These are phyloP conservation scores for Plantago ovata DNA, from an alignment of 257 asterid genomes.

Conservation along the genomic window DNA sequence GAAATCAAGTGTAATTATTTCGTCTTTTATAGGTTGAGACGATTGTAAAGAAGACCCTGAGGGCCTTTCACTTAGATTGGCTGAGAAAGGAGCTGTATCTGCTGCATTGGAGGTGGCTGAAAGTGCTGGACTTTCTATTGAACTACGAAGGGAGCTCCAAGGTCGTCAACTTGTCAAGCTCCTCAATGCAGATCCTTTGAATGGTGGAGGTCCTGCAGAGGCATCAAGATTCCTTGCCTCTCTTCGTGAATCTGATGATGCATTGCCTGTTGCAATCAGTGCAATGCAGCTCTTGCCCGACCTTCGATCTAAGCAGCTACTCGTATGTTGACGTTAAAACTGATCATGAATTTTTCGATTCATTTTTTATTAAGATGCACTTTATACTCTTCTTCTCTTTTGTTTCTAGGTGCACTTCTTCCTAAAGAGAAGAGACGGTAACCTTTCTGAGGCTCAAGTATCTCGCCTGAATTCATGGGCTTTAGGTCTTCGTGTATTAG, in stretches of 20 bases:
- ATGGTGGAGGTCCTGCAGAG: slow-evolving; percentile 99
- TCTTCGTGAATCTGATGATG: slow-evolving; percentile 85
- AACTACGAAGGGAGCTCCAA: slow-evolving; percentile 92
- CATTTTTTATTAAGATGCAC: slow-evolving; percentile 67
- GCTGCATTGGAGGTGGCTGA: slow-evolving; percentile 95
- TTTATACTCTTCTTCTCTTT: slow-evolving; percentile 23
- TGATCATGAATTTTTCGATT: slow-evolving; percentile 14
- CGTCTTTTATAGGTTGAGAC: slow-evolving; percentile 58
- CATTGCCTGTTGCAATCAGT: slow-evolving; percentile 96
- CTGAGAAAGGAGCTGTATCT: slow-evolving; percentile 96
- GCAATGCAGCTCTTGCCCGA: slow-evolving; percentile 99
- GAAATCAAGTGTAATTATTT: slow-evolving; percentile 6
- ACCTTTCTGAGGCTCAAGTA: slow-evolving; percentile 81
- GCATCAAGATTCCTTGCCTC: slow-evolving; percentile 98
- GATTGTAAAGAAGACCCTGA: slow-evolving; percentile 96
- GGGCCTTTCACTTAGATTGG: slow-evolving; percentile 96
- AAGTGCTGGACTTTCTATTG: slow-evolving; percentile 87
- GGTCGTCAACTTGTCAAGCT: slow-evolving; percentile 99
- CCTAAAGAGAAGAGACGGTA: slow-evolving; percentile 86
- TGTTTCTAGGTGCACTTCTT: slow-evolving; percentile 75
- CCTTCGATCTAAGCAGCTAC: slow-evolving; percentile 96
- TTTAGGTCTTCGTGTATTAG: slow-evolving; percentile 93
- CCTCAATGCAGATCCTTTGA: slow-evolving; percentile 91
- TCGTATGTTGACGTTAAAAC: slow-evolving; percentile 53
- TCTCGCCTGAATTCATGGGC: slow-evolving; percentile 97